Evolutionary conservation across 495 filamentous ascomycete genomes (phyloP), one percentile per base, ranked within the genome.

Genomic region (Annulohypoxylon stygium): DNA sequence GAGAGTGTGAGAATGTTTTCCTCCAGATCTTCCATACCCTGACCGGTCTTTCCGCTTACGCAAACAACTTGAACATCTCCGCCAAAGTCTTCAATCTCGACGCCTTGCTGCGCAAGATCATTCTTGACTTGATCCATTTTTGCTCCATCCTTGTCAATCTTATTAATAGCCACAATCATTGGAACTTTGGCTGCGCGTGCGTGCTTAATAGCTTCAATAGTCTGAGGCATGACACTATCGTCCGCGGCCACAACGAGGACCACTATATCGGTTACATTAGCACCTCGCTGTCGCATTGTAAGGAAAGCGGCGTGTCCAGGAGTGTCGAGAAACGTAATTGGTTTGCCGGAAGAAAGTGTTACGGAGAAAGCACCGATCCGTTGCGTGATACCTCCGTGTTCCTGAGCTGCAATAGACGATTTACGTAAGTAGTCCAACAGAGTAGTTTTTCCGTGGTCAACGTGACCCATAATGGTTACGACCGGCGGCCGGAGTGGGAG

Each of bases 321-420:
- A 0, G 97, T 99, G 74, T 99, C 97, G 61, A 99, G 87, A 86
- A 99, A 99, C 7, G 97, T 98, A 72, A 98, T 96, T 2, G 86
- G 87, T 80, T 94, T 95, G 25, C 94, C 94, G 4, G 88, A 89
- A 16, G 93, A 91, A 85, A 99, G 88, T 16, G 87, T 86, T 2
- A 98, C 95, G 2, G 93, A 95, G 83, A 99, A 99, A n/a, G 97
- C 97, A 77, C 97, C 97, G 74, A 99, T 99, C 78, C 98, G 97
- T 80, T 99, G 97, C 0, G 97, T 99, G 75, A 99, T 99, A 43
- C 97, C 97, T 65, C 97, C 97, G 74, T 97, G 93, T 78, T 99
- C 97, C 51, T 91, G 88, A 2, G 92, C 93, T 18, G 90, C 97
- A 36, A 98, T 90, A 0, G 94, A 97, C 4, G 94, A 95, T 72